Conservation (phyloP, 495 filamentous ascomycete genomes). For the Clavariopsis aquatica region DNA sequence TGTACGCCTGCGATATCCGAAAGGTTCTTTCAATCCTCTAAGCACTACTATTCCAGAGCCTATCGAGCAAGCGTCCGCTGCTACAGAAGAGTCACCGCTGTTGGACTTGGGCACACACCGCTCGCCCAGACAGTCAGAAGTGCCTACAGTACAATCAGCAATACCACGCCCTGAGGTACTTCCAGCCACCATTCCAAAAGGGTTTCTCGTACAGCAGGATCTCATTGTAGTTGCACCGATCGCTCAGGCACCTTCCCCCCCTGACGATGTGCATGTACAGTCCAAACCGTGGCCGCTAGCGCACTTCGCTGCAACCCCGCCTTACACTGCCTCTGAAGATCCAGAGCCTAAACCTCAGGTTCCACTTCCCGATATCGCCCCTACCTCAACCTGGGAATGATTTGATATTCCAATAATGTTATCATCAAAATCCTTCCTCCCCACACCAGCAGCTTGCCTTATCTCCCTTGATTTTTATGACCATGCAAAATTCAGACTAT, state of each 20-base stretch:
- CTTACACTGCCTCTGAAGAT: slow-evolving; percentile 17
- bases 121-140: slow-evolving; percentile 1
- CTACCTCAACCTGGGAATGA: slow-evolving; percentile 18
- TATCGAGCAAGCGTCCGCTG: not conserved
- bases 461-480: not conserved
- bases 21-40: slow-evolving; percentile 22
- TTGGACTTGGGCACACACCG: not conserved
- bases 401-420: not conserved
- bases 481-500: not conserved
- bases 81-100: not conserved
- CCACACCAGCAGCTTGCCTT: not conserved
- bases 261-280: slow-evolving; percentile 2
- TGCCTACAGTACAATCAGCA: not conserved
- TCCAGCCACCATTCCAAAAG: slow-evolving; percentile 3
- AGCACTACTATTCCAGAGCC: not conserved
- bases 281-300: slow-evolving; percentile 10
- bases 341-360: slow-evolving; percentile 8
- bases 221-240: not conserved
- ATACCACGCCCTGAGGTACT: not conserved
- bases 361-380: slow-evolving; percentile 1
- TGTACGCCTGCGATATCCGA: slow-evolving; percentile 36
- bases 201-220: slow-evolving; percentile 5
- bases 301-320: slow-evolving; percentile 26
- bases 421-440: not conserved
- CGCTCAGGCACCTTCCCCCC: not conserved